Evolutionary conservation across 352 stramenopile genomes (phyloP).

Genomic region (Phytophthora pseudosyringae): DNA sequence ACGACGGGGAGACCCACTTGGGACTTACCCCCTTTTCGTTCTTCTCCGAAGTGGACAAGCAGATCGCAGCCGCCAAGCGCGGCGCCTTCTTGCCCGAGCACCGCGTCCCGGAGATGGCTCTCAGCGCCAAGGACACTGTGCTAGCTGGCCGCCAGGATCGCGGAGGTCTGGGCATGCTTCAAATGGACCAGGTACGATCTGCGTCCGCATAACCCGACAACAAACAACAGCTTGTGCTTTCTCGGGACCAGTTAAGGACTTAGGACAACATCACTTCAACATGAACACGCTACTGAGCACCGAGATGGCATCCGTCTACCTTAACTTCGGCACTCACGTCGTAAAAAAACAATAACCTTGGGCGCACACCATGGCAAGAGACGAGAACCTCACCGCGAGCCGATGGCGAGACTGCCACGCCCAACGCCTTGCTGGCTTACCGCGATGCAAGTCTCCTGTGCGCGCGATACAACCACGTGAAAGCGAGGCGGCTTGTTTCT

Average conservation of each 20-base stretch:
- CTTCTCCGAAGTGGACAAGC: constrained; percentile 61
- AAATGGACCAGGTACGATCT: constrained; percentile 24
- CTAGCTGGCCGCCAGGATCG: constrained; percentile 2
- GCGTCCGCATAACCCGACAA: constrained; percentile 22
- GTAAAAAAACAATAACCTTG: background rate
- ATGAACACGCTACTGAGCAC: background rate
- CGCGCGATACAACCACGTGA: constrained; percentile 13
- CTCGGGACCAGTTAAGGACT: no score
- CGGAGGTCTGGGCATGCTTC: constrained; percentile 7
- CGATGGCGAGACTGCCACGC: background rate
- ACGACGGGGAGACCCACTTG: constrained; percentile 32
- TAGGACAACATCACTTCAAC: constrained; percentile 9
- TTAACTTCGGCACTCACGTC: background rate
- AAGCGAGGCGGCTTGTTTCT: constrained; percentile 23
- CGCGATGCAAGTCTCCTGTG: background rate
- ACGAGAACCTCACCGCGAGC: constrained; percentile 2
- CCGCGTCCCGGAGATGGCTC: constrained; percentile 49
- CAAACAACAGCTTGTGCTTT: background rate
- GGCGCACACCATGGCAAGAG: background rate
- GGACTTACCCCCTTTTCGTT: constrained; percentile 71
- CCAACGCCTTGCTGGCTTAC: background rate
- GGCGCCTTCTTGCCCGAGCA: constrained; percentile 55
- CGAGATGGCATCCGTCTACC: background rate
- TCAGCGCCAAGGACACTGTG: constrained; percentile 58
- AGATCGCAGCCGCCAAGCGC: constrained; percentile 54